A percentile compares a stretch with the other conserved stretches of the same genome.
Conservation (phyloP, 1,284 basidiomycete species). For the Rhodotorula sp. region DNA sequence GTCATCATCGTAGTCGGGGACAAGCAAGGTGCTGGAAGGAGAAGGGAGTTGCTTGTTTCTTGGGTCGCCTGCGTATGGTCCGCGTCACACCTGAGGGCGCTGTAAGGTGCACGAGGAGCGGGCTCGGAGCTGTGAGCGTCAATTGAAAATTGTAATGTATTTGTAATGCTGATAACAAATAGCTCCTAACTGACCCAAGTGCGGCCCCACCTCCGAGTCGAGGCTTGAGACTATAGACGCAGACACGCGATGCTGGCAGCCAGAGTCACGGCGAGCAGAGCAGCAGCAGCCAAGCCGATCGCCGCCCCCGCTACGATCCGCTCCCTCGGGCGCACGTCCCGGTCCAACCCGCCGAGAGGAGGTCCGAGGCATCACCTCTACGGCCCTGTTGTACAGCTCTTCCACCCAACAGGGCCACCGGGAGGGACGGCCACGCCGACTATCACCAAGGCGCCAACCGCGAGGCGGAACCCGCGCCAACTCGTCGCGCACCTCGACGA, state of each 20-base stretch:
- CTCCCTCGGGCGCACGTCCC: not conserved
- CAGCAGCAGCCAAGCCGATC: not conserved
- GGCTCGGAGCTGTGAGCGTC: no score
- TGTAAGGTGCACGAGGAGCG: no score
- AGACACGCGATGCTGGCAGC: not conserved
- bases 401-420: not conserved
- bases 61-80: not conserved
- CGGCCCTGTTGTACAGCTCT: not conserved
- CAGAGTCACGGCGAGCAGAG: not conserved
- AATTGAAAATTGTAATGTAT: not conserved
- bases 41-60: not conserved
- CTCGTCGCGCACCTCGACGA: constrained; percentile 22
- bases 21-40: no score
- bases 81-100: no score
- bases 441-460: not conserved
- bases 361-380: not conserved
- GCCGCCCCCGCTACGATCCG: not conserved
- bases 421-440: not conserved
- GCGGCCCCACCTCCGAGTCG: not conserved
- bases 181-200: not conserved
- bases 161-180: not conserved
- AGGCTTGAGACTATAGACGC: not conserved
- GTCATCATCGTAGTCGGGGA: not conserved
- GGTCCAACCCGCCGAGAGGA: not conserved
- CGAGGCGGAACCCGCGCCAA: constrained; percentile 3